These are phyloP conservation scores for Phalaenopsis hybrid DNA, from an alignment of 116 monocot genomes.

Conservation along the genomic window DNA sequence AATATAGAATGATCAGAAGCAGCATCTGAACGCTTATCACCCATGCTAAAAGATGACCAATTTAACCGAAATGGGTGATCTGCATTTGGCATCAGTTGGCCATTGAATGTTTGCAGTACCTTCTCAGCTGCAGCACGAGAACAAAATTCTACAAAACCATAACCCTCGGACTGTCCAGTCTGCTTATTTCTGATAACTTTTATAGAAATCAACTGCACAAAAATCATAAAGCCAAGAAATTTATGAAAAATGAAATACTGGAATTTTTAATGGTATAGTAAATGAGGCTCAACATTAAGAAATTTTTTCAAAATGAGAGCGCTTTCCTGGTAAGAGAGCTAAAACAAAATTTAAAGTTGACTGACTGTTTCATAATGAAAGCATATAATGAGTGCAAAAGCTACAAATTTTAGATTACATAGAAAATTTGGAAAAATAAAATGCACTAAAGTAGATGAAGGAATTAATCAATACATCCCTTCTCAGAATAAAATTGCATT, in stretches of 20 bases:
- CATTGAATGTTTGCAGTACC: constrained; percentile 46
- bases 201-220: constrained; percentile 46
- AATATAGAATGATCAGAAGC: constrained; percentile 82
- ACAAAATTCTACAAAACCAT: constrained; percentile 85
- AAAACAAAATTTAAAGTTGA: not conserved
- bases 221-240: not conserved
- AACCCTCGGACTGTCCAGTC: constrained; percentile 83
- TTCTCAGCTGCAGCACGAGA: constrained; percentile 63
- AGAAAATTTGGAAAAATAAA: not conserved
- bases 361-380: not conserved
- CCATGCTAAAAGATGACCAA: constrained; percentile 92
- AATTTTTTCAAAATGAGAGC: not conserved
- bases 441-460: not conserved
- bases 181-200: constrained; percentile 88
- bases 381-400: not conserved
- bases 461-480: not conserved
- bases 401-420: not conserved
- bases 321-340: not conserved
- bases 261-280: not conserved
- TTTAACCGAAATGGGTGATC: constrained; percentile 68
- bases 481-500: no score
- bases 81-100: constrained; percentile 61
- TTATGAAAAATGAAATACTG: not conserved
- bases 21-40: constrained; percentile 62
- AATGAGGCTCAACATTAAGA: not conserved